Evolutionary conservation across 225 moss, liverwort and hornwort genomes (phyloP).

Genomic region (Straminergon stramineum): DNA sequence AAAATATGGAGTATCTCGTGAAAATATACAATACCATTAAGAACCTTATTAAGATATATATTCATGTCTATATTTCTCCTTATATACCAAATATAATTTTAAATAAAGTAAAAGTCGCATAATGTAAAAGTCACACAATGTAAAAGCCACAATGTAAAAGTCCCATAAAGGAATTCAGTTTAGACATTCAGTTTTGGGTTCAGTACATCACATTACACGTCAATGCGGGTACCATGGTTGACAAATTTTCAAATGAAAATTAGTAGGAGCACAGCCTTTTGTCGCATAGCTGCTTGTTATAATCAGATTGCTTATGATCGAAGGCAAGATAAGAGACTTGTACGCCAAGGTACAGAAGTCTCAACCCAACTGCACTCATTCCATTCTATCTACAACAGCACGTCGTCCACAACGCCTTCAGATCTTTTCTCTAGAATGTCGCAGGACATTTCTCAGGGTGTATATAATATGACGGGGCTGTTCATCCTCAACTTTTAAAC

Average conservation of each 20-base stretch:
- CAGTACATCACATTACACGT: not conserved
- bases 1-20: too few species aligned
- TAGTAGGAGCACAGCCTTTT: not conserved
- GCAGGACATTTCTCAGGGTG: not conserved
- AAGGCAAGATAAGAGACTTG: not conserved
- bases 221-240: not conserved
- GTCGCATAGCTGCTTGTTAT: not conserved
- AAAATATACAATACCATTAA: not conserved
- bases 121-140: not conserved
- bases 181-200: not conserved
- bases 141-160: not conserved
- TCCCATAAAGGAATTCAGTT: not conserved
- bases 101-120: not conserved
- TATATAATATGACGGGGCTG: not conserved
- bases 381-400: slow-evolving; percentile 13
- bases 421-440: not conserved
- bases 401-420: not conserved
- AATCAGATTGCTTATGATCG: not conserved
- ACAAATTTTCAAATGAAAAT: not conserved
- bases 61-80: too few species aligned
- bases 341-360: not conserved
- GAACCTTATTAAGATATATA: too few species aligned
- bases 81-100: too few species aligned
- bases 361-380: slow-evolving; percentile 6
- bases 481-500: not conserved